Base-by-base conservation (phyloP, 257 asterid genomes). In the Petrea volubilis region DNA sequence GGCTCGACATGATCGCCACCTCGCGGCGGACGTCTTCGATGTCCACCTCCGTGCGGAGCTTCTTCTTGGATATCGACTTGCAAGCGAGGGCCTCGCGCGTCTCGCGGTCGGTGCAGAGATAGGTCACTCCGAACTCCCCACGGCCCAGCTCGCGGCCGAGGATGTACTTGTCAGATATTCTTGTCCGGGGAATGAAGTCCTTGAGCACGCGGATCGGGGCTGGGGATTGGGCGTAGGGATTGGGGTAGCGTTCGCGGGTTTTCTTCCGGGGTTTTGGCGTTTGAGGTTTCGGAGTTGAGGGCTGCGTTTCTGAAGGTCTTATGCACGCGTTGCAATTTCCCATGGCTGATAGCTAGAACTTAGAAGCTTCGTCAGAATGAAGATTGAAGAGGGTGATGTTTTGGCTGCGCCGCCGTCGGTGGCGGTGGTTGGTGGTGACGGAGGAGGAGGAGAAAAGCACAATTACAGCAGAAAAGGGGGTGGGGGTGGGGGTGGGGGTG, bases 61-160 rank as follows among this genome's bases (percentile, higher is more conserved):
- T 91, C 78, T 85, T 86, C 85, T 88, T 91, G 17, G 97, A 88
- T 25, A 91, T 91, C 5, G 97, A 91, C 73, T 91, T 91, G 82
- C 97, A 91, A 0, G 97, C 97, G 14, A 91, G 86, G 0, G 87
- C 85, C 50, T 82, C 87, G 0, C 87, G 85, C 15, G 88, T 84
- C 68, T 88, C 94, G 38, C 90, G 74, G 74, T 91, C 96, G 6
- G 97, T 91, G 77, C 96, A 88, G 34, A 91, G 86, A 38, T 91
- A 91, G 0, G 97, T 91, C 23, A 91, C 71, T 17, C 97, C 97
- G 43, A 91, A 91, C 44, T 91, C 96, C 8, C 96, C 97, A 17
- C 97, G 87, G n/a, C 97, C 97, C 62, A 88, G 87, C 77, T 91
- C 97, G 3, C 96, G 81, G 34, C 97, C 97, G 38, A 90, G 84